Evolutionary conservation across 1,284 basidiomycete genomes (phyloP).

Genomic region (Boletus mariae): DNA sequence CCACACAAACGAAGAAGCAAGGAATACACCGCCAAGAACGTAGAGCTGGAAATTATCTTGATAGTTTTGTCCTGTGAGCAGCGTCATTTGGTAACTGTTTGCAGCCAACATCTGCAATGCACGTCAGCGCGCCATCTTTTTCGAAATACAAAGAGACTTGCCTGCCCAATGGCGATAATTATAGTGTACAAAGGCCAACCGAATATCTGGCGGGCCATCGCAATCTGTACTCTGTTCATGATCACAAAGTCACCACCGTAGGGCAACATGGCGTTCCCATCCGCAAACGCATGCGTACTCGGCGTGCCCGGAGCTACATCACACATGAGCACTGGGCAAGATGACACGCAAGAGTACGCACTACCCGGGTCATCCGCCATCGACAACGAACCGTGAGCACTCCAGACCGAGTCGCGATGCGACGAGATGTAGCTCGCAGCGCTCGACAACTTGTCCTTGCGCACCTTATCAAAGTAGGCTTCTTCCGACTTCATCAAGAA

Average conservation of each 20-base stretch:
- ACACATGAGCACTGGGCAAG: slow-evolving; percentile 11
- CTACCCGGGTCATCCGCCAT: slow-evolving; percentile 54
- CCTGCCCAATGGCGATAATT: slow-evolving; percentile 81
- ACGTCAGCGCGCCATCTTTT: slow-evolving; percentile 3
- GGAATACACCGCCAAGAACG: slow-evolving; percentile 82
- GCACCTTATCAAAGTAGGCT: slow-evolving; percentile 85
- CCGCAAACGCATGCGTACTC: slow-evolving; percentile 46
- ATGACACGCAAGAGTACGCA: slow-evolving; percentile 37
- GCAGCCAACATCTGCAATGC: slow-evolving; percentile 65
- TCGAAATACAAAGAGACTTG: slow-evolving; percentile 30
- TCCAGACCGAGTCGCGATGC: slow-evolving; percentile 79
- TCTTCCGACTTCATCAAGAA: slow-evolving; percentile 89
- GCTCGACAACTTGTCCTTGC: slow-evolving; percentile 79
- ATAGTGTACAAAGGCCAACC: slow-evolving; percentile 92
- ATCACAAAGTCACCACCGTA: slow-evolving; percentile 56
- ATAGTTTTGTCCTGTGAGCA: slow-evolving; percentile 82
- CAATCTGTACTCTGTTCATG: slow-evolving; percentile 80
- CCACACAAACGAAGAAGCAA: slow-evolving; percentile 83
- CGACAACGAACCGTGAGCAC: slow-evolving; percentile 60
- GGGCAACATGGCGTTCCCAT: slow-evolving; percentile 54
- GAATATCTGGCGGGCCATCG: slow-evolving; percentile 69
- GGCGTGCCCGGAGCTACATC: slow-evolving; percentile 46
- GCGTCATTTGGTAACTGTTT: slow-evolving; percentile 92
- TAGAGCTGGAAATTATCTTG: slow-evolving; percentile 82
- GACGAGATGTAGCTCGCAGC: slow-evolving; percentile 77